Conservation (phyloP, 2,329 filamentous ascomycete genomes). For the Curvularia lunata region DNA sequence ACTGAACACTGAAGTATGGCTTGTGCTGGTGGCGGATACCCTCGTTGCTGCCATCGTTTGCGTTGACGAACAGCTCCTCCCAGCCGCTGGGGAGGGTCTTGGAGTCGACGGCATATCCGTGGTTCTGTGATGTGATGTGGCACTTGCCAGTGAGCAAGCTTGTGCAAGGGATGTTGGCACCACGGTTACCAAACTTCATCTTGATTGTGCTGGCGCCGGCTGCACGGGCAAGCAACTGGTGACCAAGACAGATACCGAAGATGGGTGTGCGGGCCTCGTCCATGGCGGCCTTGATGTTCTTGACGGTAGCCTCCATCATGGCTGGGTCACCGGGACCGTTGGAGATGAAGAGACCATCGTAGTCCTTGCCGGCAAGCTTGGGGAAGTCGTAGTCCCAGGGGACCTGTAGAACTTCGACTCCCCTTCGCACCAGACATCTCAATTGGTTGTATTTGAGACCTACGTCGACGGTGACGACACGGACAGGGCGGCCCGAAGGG, state of each 20-base stretch:
- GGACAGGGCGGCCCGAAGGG: constrained; percentile 83
- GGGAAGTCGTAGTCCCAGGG: constrained; percentile 96
- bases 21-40: constrained; percentile 86
- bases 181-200: constrained; percentile 99
- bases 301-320: constrained; percentile 78
- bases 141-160: constrained; percentile 95
- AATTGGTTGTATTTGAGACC: constrained; percentile 99
- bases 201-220: constrained; percentile 85
- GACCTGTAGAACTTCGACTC: constrained; percentile 91
- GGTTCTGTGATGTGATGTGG: constrained; percentile 99
- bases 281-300: constrained; percentile 78
- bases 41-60: constrained; percentile 98
- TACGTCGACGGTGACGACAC: constrained; percentile 92
- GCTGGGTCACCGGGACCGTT: constrained; percentile 97
- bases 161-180: constrained; percentile 97
- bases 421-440: constrained; percentile 86
- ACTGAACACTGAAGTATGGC: constrained; percentile 99
- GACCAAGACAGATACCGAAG: constrained; percentile 95
- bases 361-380: constrained; percentile 75
- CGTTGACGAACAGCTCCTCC: constrained; percentile 96
- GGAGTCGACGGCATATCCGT: constrained; percentile 92
- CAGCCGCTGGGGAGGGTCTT: constrained; percentile 76
- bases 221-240: constrained; percentile 89
- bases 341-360: constrained; percentile 96
- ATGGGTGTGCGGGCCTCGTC: constrained; percentile 82